Evolutionary conservation across 2,329 filamentous ascomycete genomes (phyloP).

Genomic region (Diplodia seriata): DNA sequence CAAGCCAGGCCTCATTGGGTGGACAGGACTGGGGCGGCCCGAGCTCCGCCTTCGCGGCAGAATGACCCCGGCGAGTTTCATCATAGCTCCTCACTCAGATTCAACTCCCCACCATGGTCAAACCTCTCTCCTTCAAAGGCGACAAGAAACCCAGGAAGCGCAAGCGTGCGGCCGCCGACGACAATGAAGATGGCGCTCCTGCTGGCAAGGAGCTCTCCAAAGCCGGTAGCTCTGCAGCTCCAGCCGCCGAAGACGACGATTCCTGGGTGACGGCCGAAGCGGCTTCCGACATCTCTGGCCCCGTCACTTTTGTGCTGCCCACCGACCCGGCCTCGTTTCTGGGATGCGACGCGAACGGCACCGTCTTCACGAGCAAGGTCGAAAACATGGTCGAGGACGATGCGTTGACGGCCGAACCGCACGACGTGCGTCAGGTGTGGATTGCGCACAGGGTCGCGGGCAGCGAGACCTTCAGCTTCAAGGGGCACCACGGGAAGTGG

Average conservation of each 20-base stretch:
- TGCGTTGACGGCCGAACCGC: constrained; percentile 85
- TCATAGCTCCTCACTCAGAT: constrained; percentile 26
- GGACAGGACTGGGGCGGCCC: constrained; percentile 5
- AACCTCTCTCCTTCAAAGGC: constrained; percentile 93
- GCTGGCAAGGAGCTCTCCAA: constrained; percentile 44
- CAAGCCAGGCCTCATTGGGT: background rate
- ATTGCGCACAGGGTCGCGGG: constrained; percentile 84
- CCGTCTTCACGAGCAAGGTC: constrained; percentile 79
- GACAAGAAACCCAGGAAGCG: constrained; percentile 95
- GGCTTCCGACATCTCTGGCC: constrained; percentile 76
- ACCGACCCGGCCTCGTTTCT: constrained; percentile 76
- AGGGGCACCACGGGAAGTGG: constrained; percentile 85
- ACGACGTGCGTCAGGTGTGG: constrained; percentile 96
- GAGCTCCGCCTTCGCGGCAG: constrained; percentile 6
- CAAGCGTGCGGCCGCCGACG: constrained; percentile 70
- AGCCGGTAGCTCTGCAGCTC: constrained; percentile 30
- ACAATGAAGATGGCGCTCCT: constrained; percentile 50
- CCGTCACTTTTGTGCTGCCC: constrained; percentile 81
- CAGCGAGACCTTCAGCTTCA: constrained; percentile 82
- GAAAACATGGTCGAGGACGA: constrained; percentile 90
- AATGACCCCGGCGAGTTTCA: constrained; percentile 9
- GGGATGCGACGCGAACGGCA: constrained; percentile 84
- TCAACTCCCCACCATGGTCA: constrained; percentile 70
- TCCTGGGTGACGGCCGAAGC: constrained; percentile 68
- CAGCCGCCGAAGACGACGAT: constrained; percentile 41